Evolutionary conservation across 441 rosid genomes (phyloP).

Genomic region (Mallotus repandus): DNA sequence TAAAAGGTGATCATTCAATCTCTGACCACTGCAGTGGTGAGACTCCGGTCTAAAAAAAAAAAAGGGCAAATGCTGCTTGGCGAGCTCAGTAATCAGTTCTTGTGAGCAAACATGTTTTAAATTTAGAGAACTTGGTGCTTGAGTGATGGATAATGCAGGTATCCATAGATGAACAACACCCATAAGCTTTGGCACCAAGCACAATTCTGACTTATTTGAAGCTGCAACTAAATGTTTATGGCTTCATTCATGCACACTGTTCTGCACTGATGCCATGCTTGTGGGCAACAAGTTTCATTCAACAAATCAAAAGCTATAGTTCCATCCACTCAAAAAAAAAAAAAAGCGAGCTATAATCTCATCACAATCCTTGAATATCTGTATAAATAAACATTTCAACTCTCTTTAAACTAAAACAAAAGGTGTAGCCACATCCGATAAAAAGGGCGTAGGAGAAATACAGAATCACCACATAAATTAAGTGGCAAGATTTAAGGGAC

Average conservation of each 20-base stretch:
- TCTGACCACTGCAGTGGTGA: too few relatives aligned
- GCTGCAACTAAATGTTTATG: too few relatives aligned
- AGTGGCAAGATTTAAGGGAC: constrained; percentile 12
- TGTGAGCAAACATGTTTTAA: too few relatives aligned
- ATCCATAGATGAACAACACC: too few relatives aligned
- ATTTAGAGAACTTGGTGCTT: too few relatives aligned
- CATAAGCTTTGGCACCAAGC: too few relatives aligned
- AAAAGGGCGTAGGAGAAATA: neutral
- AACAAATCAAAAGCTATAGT: neutral
- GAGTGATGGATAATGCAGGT: too few relatives aligned
- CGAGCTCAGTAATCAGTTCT: neutral
- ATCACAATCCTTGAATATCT: neutral
- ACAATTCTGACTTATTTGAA: too few relatives aligned
- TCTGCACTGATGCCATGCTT: neutral
- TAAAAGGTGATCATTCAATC: too few relatives aligned
- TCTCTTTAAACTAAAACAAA: neutral
- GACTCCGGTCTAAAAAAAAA: too few relatives aligned
- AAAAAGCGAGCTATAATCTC: neutral
- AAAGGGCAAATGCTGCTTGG: neutral
- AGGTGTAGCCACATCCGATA: neutral
- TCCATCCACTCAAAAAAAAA: too few relatives aligned
- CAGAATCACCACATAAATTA: constrained; percentile 10
- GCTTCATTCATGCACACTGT: neutral
- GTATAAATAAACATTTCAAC: neutral
- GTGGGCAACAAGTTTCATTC: neutral